A percentile compares a stretch with the other conserved stretches of the same genome.
These are phyloP conservation scores for Acanthamoeba healyi DNA, from an alignment of 208 protist genomes.

Conservation along the genomic window DNA sequence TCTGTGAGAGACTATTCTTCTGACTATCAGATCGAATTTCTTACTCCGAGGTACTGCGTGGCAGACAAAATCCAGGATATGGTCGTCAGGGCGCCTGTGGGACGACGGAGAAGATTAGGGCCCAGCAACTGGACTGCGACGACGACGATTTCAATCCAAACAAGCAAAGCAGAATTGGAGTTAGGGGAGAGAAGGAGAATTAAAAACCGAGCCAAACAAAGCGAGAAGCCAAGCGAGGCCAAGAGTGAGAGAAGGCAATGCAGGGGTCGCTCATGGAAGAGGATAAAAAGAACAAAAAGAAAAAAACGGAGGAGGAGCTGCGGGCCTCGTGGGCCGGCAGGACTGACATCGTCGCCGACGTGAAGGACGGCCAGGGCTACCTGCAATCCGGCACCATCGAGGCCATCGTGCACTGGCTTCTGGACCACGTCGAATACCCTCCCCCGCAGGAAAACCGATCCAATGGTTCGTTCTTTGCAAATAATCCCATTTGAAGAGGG, in stretches of 20 bases:
- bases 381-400: conserved; percentile 55
- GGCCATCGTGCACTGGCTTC: conserved; percentile 26
- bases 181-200: not conserved
- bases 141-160: not conserved
- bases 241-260: not conserved
- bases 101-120: not conserved
- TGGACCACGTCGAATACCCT: conserved; percentile 47
- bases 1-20: no score
- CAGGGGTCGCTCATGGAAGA: not conserved
- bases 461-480: not conserved
- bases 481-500: not conserved
- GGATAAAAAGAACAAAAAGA: conserved; percentile 54
- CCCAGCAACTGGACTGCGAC: not conserved
- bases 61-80: not conserved
- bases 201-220: not conserved
- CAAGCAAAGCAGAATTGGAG: not conserved
- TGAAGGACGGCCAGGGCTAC: conserved; percentile 7
- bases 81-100: not conserved
- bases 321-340: conserved; percentile 12
- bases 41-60: no score
- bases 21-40: no score
- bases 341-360: conserved; percentile 17
- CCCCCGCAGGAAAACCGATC: conserved; percentile 20
- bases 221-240: not conserved
- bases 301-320: conserved; percentile 46